These are phyloP conservation scores for Raphanus sativus DNA, from an alignment of 345 rosid genomes.

Conservation along the genomic window DNA sequence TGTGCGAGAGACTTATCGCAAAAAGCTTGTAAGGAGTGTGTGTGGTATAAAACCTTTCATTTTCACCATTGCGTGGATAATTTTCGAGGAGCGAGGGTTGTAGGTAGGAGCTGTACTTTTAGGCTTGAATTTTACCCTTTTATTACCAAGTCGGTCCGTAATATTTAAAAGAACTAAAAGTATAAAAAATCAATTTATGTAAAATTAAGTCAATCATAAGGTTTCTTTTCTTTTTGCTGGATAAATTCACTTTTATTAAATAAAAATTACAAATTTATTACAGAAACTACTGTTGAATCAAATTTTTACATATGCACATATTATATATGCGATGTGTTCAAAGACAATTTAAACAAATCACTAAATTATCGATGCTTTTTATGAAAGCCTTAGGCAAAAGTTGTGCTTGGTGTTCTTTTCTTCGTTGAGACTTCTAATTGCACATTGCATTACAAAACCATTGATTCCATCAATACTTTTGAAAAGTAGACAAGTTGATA, in stretches of 20 bases:
- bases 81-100: constrained; percentile 17
- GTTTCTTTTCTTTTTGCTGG: not conserved
- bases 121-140: not conserved
- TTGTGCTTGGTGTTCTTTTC: not conserved
- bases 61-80: not conserved
- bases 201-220: not conserved
- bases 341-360: not conserved
- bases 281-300: not conserved
- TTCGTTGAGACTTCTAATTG: not conserved
- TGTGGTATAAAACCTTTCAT: constrained; percentile 23
- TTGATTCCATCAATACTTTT: not conserved
- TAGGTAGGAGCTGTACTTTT: constrained; percentile 10
- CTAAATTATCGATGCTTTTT: not conserved
- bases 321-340: not conserved
- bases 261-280: too few relatives aligned
- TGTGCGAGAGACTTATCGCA: constrained; percentile 48
- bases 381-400: not conserved
- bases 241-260: not conserved
- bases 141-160: not conserved
- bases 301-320: not conserved
- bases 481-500: not conserved
- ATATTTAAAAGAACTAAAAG: not conserved
- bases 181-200: not conserved
- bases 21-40: constrained; percentile 41
- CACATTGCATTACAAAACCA: not conserved